phyloP scores from a whole-genome alignment of 306 rosid genomes.

The Cucurbita ficifolia region DNA sequence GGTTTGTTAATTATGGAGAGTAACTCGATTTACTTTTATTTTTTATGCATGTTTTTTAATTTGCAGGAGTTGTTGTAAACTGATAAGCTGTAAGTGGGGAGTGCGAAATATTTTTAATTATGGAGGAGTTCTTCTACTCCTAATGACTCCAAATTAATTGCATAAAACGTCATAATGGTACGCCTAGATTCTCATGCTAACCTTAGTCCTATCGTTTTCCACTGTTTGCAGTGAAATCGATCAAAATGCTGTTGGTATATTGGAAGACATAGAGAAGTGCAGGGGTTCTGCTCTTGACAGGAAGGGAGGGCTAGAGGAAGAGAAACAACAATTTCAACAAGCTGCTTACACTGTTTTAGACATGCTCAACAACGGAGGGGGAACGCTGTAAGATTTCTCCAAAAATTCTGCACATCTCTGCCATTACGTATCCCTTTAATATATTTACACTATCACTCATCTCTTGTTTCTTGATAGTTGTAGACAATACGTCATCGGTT shows the following conservation, averaged over 20 bases:
- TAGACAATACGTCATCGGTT: background rate
- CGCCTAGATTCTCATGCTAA: background rate
- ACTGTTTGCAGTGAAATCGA: slow-evolving; percentile 37
- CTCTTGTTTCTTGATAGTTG: background rate
- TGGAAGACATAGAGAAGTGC: slow-evolving; percentile 58
- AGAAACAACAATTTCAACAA: slow-evolving; percentile 57
- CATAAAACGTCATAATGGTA: background rate
- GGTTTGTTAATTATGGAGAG: slow-evolving; percentile 17
- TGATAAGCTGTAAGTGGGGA: background rate
- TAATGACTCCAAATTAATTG: background rate
- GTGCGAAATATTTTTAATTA: background rate
- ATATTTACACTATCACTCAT: background rate
- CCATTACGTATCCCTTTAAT: background rate
- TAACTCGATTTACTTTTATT: background rate
- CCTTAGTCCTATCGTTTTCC: background rate
- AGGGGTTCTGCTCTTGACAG: slow-evolving; percentile 40
- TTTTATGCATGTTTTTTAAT: no score
- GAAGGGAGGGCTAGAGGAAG: slow-evolving; percentile 53
- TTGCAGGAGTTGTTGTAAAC: background rate
- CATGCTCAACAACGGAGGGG: slow-evolving; percentile 40
- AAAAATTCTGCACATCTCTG: background rate
- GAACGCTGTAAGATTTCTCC: slow-evolving; percentile 18
- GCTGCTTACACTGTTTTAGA: slow-evolving; percentile 63
- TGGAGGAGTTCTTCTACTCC: background rate
- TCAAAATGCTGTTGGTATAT: slow-evolving; percentile 40